Evolutionary conservation across 2,329 filamentous ascomycete species (phyloP).

Genomic region (Fusarium floridanum): DNA sequence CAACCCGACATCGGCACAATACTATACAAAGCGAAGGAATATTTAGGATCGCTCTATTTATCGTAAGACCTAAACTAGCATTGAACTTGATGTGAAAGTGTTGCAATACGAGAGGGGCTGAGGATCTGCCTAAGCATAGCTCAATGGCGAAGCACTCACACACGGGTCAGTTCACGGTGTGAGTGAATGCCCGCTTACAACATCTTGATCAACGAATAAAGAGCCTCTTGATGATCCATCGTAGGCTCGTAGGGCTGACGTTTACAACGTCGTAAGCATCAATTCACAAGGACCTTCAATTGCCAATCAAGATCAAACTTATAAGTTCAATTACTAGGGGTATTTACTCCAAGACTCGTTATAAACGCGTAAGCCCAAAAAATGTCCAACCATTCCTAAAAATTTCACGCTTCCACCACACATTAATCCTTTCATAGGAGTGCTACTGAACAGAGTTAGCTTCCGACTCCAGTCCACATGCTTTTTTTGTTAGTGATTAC

Average conservation of each 20-base stretch:
- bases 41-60: background rate
- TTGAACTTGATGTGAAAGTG: background rate
- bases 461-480: background rate
- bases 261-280: slow-evolving; percentile 6
- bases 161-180: background rate
- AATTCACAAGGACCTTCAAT: background rate
- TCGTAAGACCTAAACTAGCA: background rate
- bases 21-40: background rate
- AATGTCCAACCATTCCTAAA: slow-evolving; percentile 12
- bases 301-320: background rate
- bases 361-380: slow-evolving; percentile 13
- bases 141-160: background rate
- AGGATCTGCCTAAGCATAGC: background rate
- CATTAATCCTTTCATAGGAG: slow-evolving; percentile 21
- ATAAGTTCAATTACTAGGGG: slow-evolving; percentile 20
- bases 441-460: slow-evolving; percentile 30
- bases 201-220: background rate
- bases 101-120: background rate
- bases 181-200: background rate
- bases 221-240: background rate
- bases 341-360: slow-evolving; percentile 23
- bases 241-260: slow-evolving; percentile 13
- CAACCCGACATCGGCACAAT: background rate
- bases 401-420: slow-evolving; percentile 5
- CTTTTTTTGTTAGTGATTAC: slow-evolving; percentile 1